Evolutionary conservation across 345 rosid genomes (phyloP), one percentile per base, ranked within the genome.

Genomic region (Salix dunnii): DNA sequence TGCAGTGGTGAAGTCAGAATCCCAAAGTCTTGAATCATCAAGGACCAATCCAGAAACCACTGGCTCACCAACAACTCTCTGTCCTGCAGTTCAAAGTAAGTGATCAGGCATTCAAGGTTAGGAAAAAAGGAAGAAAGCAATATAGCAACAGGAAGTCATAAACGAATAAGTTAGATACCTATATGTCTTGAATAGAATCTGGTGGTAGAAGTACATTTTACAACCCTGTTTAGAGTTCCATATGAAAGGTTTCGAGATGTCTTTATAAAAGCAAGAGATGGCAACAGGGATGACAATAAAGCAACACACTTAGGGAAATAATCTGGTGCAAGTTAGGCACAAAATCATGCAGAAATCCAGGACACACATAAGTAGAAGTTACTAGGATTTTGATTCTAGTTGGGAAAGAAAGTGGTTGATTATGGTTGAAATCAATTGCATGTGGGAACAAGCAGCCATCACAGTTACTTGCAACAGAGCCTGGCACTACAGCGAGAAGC

Each of bases 31-130:
- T 75, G 96, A 93, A 66, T 93, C 99, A 84, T 96, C 87, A 31
- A 96, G 96, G 83, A 89, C 85, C 79, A 96, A 78, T 80, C 97
- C 99, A 72, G 99, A 91, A 85, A 90, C 97, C 61, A 93, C 92
- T 48, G 97, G 91, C 87, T 96, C 99, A 77, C 99, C 99, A 79
- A 93, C 81, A 80, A 93, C 94, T 80, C 84, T 96, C 83, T 96
- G 96, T 28, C 99, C 99, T 96, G 93, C 83, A 90, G 74, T 77
- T 86, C n/a, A 53, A 42, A 73, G 78, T 63, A 75, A 46, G 33
- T 66, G 17, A 71, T 73, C 25, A 61, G 33, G 12, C 30, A 23
- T 76, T 38, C 8, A 31, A 11, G 31, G 31, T 20, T 71, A 58
- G 23, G 3, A 10, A 58, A 58, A n/a, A n/a, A 7, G 7, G 7